Evolutionary conservation across 495 filamentous ascomycete species (phyloP).

Genomic region (Trichodelitschia bisporula): DNA sequence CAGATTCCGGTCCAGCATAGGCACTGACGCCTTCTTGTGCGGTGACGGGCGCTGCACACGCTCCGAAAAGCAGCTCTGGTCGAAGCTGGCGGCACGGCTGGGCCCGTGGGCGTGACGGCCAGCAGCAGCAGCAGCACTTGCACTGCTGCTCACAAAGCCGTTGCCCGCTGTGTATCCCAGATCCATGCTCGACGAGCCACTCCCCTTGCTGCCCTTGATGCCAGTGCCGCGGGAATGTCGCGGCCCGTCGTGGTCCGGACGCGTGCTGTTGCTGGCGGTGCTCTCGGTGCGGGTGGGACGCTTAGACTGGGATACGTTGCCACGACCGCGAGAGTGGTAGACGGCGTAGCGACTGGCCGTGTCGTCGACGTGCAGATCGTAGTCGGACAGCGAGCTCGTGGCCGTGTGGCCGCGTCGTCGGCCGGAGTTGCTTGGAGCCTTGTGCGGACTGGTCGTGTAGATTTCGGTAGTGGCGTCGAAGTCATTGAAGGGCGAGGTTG

Average conservation of each 20-base stretch:
- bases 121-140: slow-evolving; percentile 28
- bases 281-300: slow-evolving; percentile 47
- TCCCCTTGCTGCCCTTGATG: slow-evolving; percentile 48
- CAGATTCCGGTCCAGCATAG: slow-evolving; percentile 3
- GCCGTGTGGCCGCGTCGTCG: slow-evolving; percentile 31
- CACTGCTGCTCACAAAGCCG: slow-evolving; percentile 3
- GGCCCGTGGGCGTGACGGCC: too few relatives aligned
- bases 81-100: slow-evolving; percentile 55
- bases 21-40: too few relatives aligned
- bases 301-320: slow-evolving; percentile 28
- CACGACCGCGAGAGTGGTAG: slow-evolving; percentile 53
- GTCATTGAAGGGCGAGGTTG: slow-evolving; percentile 3
- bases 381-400: slow-evolving; percentile 35
- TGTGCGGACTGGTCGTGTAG: slow-evolving; percentile 2
- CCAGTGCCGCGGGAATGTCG: slow-evolving; percentile 10
- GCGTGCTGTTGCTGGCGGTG: slow-evolving; percentile 15
- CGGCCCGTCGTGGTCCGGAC: slow-evolving; percentile 5
- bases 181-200: slow-evolving; percentile 44
- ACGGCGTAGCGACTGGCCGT: slow-evolving; percentile 45
- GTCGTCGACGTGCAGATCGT: slow-evolving; percentile 30
- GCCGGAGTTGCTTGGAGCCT: slow-evolving; percentile 3
- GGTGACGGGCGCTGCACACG: neutral
- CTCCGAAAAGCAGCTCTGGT: slow-evolving; percentile 24
- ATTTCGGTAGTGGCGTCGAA: slow-evolving; percentile 6
- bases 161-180: slow-evolving; percentile 20